Percentiles rank a stretch among this genome's conserved stretches.
phyloP scores from a whole-genome alignment of 2,329 filamentous ascomycete genomes.

The Fusarium abutilonis region DNA sequence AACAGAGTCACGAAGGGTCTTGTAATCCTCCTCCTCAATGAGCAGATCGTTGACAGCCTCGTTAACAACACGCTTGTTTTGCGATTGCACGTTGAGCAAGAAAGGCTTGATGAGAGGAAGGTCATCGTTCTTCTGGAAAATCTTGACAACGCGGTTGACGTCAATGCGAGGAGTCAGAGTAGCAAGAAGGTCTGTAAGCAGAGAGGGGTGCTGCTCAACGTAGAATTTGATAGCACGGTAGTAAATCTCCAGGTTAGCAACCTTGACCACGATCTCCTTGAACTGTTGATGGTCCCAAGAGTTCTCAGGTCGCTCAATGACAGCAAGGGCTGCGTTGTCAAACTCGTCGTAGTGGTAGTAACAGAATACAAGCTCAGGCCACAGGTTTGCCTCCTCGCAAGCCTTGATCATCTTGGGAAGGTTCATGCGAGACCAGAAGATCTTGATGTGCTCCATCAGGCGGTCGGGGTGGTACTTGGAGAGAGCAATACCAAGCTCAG shows the following conservation, averaged over 20 bases:
- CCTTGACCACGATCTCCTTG: slow-evolving; percentile 98
- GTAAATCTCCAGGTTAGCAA: slow-evolving; percentile 98
- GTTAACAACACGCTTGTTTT: slow-evolving; percentile 99
- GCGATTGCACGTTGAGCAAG: slow-evolving; percentile 91
- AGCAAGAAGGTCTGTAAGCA: slow-evolving; percentile 95
- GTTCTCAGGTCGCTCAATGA: slow-evolving; percentile 97
- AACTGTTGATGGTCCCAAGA: slow-evolving; percentile 99
- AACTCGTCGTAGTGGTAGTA: slow-evolving; percentile 99
- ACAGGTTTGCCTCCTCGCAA: slow-evolving; percentile 92
- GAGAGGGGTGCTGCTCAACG: slow-evolving; percentile 93
- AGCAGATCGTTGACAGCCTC: slow-evolving; percentile 97
- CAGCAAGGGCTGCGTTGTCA: slow-evolving; percentile 94
- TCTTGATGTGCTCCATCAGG: slow-evolving; percentile 97
- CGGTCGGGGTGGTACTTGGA: slow-evolving; percentile 95
- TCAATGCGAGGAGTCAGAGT: slow-evolving; percentile 92
- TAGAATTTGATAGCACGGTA: slow-evolving; percentile 98
- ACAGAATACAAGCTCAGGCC: slow-evolving; percentile 97
- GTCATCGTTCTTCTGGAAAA: slow-evolving; percentile 99
- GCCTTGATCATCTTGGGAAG: slow-evolving; percentile 96
- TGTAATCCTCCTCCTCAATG: slow-evolving; percentile 99
- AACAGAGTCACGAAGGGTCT: slow-evolving; percentile 95
- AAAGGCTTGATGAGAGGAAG: slow-evolving; percentile 98
- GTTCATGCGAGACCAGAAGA: slow-evolving; percentile 98
- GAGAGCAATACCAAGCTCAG: slow-evolving; percentile 87
- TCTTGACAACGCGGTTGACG: slow-evolving; percentile 98